Percentiles rank a stretch among this genome's conserved stretches.
Conservation (phyloP, 228 moss, liverwort and hornwort genomes). For the Sphagnum fallax region DNA sequence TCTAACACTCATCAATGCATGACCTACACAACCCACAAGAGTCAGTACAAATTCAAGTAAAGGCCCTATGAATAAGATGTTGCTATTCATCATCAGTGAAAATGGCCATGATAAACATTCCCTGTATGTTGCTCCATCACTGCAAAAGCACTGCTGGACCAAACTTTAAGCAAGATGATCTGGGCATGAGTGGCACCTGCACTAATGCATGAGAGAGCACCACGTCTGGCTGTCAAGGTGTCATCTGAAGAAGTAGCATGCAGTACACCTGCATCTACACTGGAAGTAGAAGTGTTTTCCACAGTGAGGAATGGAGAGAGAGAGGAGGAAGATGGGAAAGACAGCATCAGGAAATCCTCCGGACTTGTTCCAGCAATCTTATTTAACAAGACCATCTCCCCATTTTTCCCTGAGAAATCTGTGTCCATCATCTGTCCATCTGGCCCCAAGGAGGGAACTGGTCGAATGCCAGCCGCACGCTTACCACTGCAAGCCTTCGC, state of each 20-base stretch:
- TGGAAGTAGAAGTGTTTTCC: slow-evolving; percentile 4
- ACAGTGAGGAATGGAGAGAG: slow-evolving; percentile 9
- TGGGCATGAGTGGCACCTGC: too few species aligned
- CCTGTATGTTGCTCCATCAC: too few species aligned
- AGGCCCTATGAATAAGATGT: too few species aligned
- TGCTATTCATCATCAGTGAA: too few species aligned
- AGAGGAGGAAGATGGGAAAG: slow-evolving; percentile 1
- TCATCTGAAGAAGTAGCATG: not conserved
- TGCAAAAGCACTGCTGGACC: too few species aligned
- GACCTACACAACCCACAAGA: slow-evolving; percentile 1
- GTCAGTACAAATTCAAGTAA: not conserved
- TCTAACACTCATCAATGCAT: slow-evolving; percentile 8
- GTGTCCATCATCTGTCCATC: slow-evolving; percentile 1
- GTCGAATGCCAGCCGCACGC: slow-evolving; percentile 38
- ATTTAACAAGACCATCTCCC: slow-evolving; percentile 11
- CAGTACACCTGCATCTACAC: not conserved
- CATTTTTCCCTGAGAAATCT: not conserved
- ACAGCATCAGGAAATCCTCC: not conserved
- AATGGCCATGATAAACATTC: too few species aligned
- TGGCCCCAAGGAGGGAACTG: slow-evolving; percentile 19
- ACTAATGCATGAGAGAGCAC: slow-evolving; percentile 13
- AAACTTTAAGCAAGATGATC: too few species aligned
- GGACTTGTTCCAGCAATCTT: slow-evolving; percentile 15
- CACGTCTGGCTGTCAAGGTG: slow-evolving; percentile 12
- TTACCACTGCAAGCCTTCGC: slow-evolving; percentile 52